These are phyloP conservation scores for Akebia trifoliata DNA, from an alignment of 164 flowering plant genomes.

Conservation along the genomic window DNA sequence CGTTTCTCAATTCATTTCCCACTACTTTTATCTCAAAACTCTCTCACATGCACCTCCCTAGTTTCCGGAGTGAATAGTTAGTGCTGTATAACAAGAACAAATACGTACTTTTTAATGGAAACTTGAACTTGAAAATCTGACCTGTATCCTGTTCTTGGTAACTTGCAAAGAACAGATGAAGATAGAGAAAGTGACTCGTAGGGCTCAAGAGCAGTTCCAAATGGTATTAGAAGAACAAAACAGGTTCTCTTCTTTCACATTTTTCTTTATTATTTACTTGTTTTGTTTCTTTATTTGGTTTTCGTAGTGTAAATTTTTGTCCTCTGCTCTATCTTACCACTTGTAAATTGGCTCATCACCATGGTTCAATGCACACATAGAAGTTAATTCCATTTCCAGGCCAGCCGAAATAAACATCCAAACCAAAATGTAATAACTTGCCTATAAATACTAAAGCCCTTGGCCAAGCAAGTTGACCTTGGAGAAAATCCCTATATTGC, in stretches of 20 bases:
- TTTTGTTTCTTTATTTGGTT: background rate
- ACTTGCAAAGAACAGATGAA: constrained; percentile 54
- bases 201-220: constrained; percentile 97
- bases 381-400: too few species aligned
- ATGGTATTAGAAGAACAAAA: constrained; percentile 93
- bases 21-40: too few species aligned
- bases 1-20: background rate
- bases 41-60: too few species aligned
- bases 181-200: constrained; percentile 86
- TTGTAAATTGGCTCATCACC: too few species aligned
- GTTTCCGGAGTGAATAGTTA: too few species aligned
- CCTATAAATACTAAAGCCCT: too few species aligned
- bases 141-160: background rate
- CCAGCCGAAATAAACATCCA: too few species aligned
- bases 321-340: too few species aligned
- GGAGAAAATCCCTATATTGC: too few species aligned
- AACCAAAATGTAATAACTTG: too few species aligned
- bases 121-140: constrained; percentile 9
- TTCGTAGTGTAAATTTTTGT: background rate
- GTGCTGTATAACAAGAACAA: background rate
- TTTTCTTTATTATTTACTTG: background rate
- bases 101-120: background rate
- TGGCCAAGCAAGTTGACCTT: too few species aligned
- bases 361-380: too few species aligned
- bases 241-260: constrained; percentile 47